Evolutionary conservation across 257 asterid genomes (phyloP).

Genomic region (Salvia splendens): DNA sequence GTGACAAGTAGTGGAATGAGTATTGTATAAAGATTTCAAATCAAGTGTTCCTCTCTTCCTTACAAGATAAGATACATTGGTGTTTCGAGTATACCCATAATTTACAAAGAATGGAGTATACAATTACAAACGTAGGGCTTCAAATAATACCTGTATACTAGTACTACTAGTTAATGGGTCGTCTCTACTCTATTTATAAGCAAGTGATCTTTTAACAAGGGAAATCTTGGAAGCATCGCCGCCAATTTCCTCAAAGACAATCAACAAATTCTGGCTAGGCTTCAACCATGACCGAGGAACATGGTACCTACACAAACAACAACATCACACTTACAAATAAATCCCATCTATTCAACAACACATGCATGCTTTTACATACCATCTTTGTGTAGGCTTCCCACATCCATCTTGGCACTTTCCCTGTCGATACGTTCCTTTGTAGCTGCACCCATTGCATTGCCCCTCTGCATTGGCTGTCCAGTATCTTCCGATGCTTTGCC

Average conservation of each 20-base stretch:
- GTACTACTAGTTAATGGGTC: background rate
- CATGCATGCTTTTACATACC: constrained; percentile 42
- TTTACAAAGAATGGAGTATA: constrained; percentile 38
- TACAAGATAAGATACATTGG: background rate
- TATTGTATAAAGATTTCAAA: background rate
- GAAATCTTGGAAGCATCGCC: constrained; percentile 86
- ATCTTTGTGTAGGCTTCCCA: constrained; percentile 93
- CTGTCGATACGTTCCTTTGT: constrained; percentile 65
- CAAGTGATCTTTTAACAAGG: constrained; percentile 63
- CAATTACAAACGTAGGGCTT: too few relatives aligned
- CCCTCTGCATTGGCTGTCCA: constrained; percentile 82
- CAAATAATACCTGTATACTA: too few relatives aligned
- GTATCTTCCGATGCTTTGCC: constrained; percentile 85
- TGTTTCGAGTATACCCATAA: constrained; percentile 17
- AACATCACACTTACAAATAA: background rate
- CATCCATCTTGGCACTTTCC: constrained; percentile 84
- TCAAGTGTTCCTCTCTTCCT: background rate
- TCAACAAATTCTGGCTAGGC: constrained; percentile 60
- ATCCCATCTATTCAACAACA: background rate
- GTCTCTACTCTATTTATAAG: constrained; percentile 36
- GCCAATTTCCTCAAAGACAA: constrained; percentile 90
- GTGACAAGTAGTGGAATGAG: too few relatives aligned
- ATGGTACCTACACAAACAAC: constrained; percentile 65
- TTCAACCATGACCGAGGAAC: constrained; percentile 92
- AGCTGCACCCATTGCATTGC: constrained; percentile 63